Base-by-base conservation (phyloP, 768 basidiomycete genomes). In the Glaciozyma antarctica region DNA sequence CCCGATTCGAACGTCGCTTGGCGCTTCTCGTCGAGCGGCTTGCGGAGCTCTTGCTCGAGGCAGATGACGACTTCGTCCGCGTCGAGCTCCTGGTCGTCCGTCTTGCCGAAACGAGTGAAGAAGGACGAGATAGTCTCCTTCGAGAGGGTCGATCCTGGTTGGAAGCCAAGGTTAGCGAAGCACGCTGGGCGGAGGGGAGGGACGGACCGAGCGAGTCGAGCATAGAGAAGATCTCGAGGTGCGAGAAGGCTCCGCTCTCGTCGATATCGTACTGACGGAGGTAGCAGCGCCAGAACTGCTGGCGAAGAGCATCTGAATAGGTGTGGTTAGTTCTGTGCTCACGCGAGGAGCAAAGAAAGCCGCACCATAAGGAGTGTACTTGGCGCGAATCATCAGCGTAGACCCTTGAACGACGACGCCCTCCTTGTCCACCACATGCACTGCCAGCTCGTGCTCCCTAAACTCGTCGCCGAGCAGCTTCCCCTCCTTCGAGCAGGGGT, bases 151-250 rank as follows among this genome's bases (percentile, higher is more conserved):
- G 92, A 95, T 41, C 38, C 38, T 41, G 38, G 10, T 32, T 32
- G 32, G 5, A 2, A 6, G 38, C 2, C 2, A 7, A 12, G 38
- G 38, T 41, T 6, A 41, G 38, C 10, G 13, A 12, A 41, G 38
- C 38, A 15, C 8, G 38, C 10, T 15, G 38, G 34, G 13, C 2
- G 38, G 5, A 7, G 13, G 12, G 38, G 38, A 41, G 12, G 13
- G 12, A 41, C 13, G 38, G 38, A 7, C 92, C 92, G 45, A 99
- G 85, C 2, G 93, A 94, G 78, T 97, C 94, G 51, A 99, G 86
- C 88, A 97, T 92, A 16, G 88, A 88, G 0, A 87, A 88, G 41
- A 95, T 81, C 76, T 98, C 95, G 62, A 93, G 78, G 67, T 86
- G 85, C 0, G 90, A 91, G 48, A 93, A 77, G 1, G 81, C 75